Evolutionary conservation across 2,329 filamentous ascomycete genomes (phyloP).

Genomic region (Penicillium sp.): DNA sequence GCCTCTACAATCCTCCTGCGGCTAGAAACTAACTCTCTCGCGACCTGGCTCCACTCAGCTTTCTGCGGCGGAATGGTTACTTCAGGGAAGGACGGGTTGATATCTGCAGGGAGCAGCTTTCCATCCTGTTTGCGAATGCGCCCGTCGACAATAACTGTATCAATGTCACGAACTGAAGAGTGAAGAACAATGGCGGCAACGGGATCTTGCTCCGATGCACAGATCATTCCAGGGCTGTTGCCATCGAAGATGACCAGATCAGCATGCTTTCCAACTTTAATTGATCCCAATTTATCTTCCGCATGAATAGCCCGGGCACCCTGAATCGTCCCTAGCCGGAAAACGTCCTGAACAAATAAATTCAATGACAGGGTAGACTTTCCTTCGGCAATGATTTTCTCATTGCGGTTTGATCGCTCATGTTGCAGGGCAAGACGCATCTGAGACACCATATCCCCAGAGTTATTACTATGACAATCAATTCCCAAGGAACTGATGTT

Average conservation of each 20-base stretch:
- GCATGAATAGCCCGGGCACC: conserved; percentile 29
- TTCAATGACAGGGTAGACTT: conserved; percentile 10
- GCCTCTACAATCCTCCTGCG: too few relatives aligned
- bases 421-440: conserved; percentile 29
- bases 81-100: too few relatives aligned
- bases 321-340: conserved; percentile 32
- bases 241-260: conserved; percentile 34
- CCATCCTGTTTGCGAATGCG: conserved; percentile 16
- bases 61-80: too few relatives aligned
- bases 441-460: conserved; percentile 27
- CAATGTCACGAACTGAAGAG: conserved; percentile 26
- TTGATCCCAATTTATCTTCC: conserved; percentile 27
- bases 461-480: conserved; percentile 35
- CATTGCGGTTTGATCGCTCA: conserved; percentile 20
- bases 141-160: conserved; percentile 32
- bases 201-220: conserved; percentile 27
- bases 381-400: conserved; percentile 4
- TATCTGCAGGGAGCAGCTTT: too few relatives aligned
- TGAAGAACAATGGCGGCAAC: conserved; percentile 33
- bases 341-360: conserved; percentile 25
- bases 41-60: too few relatives aligned
- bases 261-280: conserved; percentile 30
- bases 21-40: too few relatives aligned
- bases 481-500: conserved; percentile 27
- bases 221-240: conserved; percentile 26